These are phyloP conservation scores for Ilyonectria destructans DNA, from an alignment of 2,329 filamentous ascomycete genomes.

Conservation along the genomic window DNA sequence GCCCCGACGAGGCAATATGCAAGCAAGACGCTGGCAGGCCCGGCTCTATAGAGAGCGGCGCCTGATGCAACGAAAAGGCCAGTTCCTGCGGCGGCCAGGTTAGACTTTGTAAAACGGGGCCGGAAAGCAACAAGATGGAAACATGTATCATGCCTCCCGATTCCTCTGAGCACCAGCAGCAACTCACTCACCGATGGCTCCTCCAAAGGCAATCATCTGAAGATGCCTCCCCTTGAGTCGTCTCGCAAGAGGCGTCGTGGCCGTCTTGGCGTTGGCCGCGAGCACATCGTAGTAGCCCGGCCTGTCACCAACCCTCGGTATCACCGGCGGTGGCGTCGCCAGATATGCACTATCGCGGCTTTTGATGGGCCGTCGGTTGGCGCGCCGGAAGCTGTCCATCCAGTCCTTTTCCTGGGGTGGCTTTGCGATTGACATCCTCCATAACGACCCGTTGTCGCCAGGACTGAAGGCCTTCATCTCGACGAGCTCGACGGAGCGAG, in stretches of 20 bases:
- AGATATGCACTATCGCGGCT: conserved; percentile 44
- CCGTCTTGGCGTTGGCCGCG: conserved; percentile 79
- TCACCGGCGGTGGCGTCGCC: conserved; percentile 30
- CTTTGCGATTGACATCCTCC: conserved; percentile 31
- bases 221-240: conserved; percentile 88
- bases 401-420: conserved; percentile 28
- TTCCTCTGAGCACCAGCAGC: too few relatives aligned
- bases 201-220: conserved; percentile 98
- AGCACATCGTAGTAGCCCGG: conserved; percentile 71
- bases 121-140: neutral
- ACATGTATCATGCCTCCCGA: too few relatives aligned
- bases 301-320: conserved; percentile 52
- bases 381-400: conserved; percentile 36
- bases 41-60: conserved; percentile 79
- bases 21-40: conserved; percentile 84
- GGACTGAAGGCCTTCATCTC: conserved; percentile 29
- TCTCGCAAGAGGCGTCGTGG: conserved; percentile 81
- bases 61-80: conserved; percentile 92
- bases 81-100: conserved; percentile 78
- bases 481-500: conserved; percentile 28
- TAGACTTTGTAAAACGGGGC: too few relatives aligned
- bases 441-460: conserved; percentile 6
- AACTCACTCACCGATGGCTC: conserved; percentile 79
- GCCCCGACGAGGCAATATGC: conserved; percentile 83
- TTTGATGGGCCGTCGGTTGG: conserved; percentile 36